Evolutionary conservation across 148 eudicot genomes (phyloP), one percentile per base, ranked within the genome.

Genomic region (Fallopia convolvulus): DNA sequence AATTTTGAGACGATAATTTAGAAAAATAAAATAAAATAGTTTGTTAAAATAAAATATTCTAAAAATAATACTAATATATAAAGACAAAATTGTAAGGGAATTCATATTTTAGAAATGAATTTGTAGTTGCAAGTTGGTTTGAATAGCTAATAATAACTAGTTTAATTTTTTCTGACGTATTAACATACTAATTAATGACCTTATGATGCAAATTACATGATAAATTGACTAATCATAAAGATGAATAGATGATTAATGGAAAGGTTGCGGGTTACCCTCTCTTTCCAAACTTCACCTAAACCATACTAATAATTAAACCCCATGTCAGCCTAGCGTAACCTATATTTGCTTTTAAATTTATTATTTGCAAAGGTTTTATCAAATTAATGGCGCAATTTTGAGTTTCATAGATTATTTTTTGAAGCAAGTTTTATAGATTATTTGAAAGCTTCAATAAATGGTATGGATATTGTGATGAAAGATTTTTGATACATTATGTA

Each of bases 261-360:
- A 68, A 68, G 72, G 72, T 68, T 68, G 72, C 10, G 20, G 21
- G 44, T 68, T 68, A 68, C 17, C 20, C 10, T 33, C 44, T 68
- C 72, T 68, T 68, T 68, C 72, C 72, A 68, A 68, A 68, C 44
- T 68, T 68, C 46, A 68, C 72, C 72, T 68, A 68, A 66, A 33
- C 72, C 42, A 36, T 68, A 33, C 44, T 68, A 68, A 68, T 18
- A 68, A 68, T 13, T 68, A 68, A 63, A 36, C 9, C 65, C 10
- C 44, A 68, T 68, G 21, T 33, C 9, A 15, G 72, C 15, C 15
- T 26, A 61, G 60, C 8, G 60, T 55, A 18, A 61, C 8, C 68
- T 26, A 9, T 61, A 23, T 26, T 61, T 1, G 26, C 63, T 56
- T 56, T 7, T 1, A 56, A 56, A 56, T n/a, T 56, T 56, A 20